Base-by-base conservation (phyloP, 2,329 filamentous ascomycete genomes). In the Gnomoniopsis sp. region DNA sequence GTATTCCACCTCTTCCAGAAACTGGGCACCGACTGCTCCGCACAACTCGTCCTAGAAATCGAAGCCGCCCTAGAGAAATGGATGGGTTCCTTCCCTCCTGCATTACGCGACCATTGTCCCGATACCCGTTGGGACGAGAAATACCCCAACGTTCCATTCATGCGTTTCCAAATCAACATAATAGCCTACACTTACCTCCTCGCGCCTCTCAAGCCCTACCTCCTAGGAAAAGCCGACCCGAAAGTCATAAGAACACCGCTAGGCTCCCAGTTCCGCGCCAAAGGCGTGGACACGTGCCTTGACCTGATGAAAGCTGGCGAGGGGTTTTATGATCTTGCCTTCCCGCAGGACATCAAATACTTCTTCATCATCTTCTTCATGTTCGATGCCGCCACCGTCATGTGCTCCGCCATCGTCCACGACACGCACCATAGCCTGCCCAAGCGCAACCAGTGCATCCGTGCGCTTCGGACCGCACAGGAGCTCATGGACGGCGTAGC, bases 351-450 rank as follows among this genome's bases (percentile, higher is more conserved):
- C 12, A 64, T 66, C 50, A 70, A 66, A 53, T 70, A 67, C 57
- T 67, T 68, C 50, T 69, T 67, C 57, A 63, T 66, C 47, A 64
- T 69, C 54, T 70, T 70, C 56, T 70, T 68, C 63, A 67, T 70
- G 41, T 70, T 70, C 50, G 68, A 70, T 52, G 64, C 67, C 23
- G 59, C 67, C 11, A 69, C 67, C 12, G 61, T 65, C 41, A 50
- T 70, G 57, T 70, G 66, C 57, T 69, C 67, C 8, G 68, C 64
- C 1, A 60, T 70, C 26, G 58, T 67, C 15, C 66, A 68, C 50
- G 68, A 70, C 47, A 62, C 64, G 23, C 64, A 64, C 12, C 53
- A 63, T 44, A 65, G 53, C n/a, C 61, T 70, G 3, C 68, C 68
- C 19, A 62, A 67, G 55, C 60, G 68, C 11, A 63, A 66, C 26